Evolutionary conservation across 257 asterid species (phyloP), one percentile per base, ranked within the genome.

Genomic region (Forsythia suspensa): DNA sequence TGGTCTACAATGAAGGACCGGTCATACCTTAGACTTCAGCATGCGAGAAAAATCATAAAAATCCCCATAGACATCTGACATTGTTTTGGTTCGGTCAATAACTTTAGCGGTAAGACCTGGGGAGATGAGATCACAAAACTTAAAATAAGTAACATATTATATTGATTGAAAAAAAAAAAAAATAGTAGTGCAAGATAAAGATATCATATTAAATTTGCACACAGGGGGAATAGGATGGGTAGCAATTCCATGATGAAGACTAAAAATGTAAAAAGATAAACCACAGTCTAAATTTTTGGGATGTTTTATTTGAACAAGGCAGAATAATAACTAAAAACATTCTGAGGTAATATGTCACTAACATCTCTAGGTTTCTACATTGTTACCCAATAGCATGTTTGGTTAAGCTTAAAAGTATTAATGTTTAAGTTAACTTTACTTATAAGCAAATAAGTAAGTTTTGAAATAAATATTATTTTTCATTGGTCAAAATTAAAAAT

Each of bases 81-180:
- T 88, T 76, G 98, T 81, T 73, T 78, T 92, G 77, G 98, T 92
- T 85, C 88, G 83, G 77, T 90, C 97, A 55, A 94, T 90, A 75
- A 94, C 77, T 86, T 94, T 93, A 73, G 98, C 98, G 76, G 98
- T 95, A 77, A 95, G 97, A 81, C 99, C 99, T 95, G 80, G 84
- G 77, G 79, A 38, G 68, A 71, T 37, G 52, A 77, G 81, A 80
- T 57, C 71, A 61, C 43, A 68, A 61, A 39, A 55, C 2, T 24
- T 7, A 57, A 76, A 85, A 80, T 36, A 68, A 24, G 75, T 59
- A 70, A 75, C 29, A 73, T 76, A 74, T 61, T 71, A 16, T 71
- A 34, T 73, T 61, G 59, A 21, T 44, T 70, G 55, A 57, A 52
- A 75, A 72, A 70, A 63, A 79, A 71, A 29, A 29, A 29, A 51